A percentile compares a stretch with the other conserved stretches of the same genome.
Conservation (phyloP, 257 asterid species). For the Lavandula angustifolia region DNA sequence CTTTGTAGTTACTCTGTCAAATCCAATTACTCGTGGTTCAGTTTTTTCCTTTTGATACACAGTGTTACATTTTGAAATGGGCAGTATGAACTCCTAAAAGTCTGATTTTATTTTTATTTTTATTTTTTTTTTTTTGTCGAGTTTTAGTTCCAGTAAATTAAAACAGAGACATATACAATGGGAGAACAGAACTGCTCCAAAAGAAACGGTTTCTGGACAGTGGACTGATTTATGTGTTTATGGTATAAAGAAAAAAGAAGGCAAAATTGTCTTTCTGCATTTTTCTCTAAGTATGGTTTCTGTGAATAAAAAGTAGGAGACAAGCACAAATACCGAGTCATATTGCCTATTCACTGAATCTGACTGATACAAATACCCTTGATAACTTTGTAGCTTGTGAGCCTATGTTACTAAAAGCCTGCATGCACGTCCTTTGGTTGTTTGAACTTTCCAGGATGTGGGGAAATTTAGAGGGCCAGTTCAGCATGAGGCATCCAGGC, state of each 20-base stretch:
- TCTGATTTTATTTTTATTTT: neutral
- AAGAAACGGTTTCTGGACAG: neutral
- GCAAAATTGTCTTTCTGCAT: neutral
- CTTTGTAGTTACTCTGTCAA: slow-evolving; percentile 2
- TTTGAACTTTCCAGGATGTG: neutral
- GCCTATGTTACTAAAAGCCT: neutral
- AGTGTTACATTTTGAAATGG: neutral
- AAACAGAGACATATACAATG: slow-evolving; percentile 10
- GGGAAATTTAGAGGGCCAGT: neutral
- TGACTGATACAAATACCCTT: neutral
- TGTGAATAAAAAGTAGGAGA: neutral
- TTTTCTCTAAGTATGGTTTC: neutral
- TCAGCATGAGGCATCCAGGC: neutral
- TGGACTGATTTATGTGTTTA: neutral
- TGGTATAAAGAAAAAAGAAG: neutral
- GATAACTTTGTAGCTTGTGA: neutral
- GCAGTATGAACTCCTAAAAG: slow-evolving; percentile 5
- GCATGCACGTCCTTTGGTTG: neutral
- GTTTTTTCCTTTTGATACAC: slow-evolving; percentile 6
- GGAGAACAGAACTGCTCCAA: slow-evolving; percentile 14
- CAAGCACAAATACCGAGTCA: neutral
- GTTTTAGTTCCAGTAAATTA: neutral
- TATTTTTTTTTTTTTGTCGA: neutral
- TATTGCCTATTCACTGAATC: neutral
- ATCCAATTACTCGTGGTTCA: slow-evolving; percentile 10